These are phyloP conservation scores for Pezizomycotina sp. DNA, from an alignment of 2,329 filamentous ascomycete genomes.

Conservation along the genomic window DNA sequence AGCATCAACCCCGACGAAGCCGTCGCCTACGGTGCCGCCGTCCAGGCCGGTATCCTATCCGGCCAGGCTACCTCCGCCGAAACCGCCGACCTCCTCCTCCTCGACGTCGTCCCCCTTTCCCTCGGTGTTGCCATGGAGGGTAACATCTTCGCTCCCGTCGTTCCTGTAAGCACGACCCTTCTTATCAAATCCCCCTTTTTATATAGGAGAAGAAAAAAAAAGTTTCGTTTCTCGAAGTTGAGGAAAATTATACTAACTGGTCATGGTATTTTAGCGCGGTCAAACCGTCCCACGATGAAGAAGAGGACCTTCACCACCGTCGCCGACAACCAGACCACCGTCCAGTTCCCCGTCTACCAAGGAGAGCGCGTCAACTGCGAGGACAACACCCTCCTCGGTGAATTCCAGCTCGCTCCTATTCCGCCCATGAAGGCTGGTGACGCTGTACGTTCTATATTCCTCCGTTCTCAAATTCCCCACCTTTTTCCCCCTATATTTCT, in stretches of 20 bases:
- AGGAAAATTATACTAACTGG: too few species aligned
- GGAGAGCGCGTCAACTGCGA: conserved; percentile 96
- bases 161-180: conserved; percentile 36
- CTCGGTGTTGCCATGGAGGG: conserved; percentile 99
- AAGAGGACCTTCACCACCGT: conserved; percentile 85
- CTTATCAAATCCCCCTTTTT: too few species aligned
- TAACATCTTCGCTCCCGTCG: conserved; percentile 93
- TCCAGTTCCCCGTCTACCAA: conserved; percentile 86
- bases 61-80: conserved; percentile 94
- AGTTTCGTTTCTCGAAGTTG: too few species aligned
- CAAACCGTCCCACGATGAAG: conserved; percentile 61
- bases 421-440: conserved; percentile 83
- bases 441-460: too few species aligned
- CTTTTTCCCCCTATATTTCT: too few species aligned
- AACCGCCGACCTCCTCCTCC: conserved; percentile 80
- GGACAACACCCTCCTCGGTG: conserved; percentile 93
- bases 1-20: conserved; percentile 99
- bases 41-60: conserved; percentile 96
- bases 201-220: too few species aligned
- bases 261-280: conserved; percentile 36
- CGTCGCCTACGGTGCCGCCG: conserved; percentile 94
- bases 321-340: conserved; percentile 57
- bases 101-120: conserved; percentile 91
- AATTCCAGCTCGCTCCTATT: conserved; percentile 86
- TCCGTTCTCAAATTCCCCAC: too few species aligned